Base-by-base conservation (phyloP, 306 rosid species). In the Cucurbita maxima region DNA sequence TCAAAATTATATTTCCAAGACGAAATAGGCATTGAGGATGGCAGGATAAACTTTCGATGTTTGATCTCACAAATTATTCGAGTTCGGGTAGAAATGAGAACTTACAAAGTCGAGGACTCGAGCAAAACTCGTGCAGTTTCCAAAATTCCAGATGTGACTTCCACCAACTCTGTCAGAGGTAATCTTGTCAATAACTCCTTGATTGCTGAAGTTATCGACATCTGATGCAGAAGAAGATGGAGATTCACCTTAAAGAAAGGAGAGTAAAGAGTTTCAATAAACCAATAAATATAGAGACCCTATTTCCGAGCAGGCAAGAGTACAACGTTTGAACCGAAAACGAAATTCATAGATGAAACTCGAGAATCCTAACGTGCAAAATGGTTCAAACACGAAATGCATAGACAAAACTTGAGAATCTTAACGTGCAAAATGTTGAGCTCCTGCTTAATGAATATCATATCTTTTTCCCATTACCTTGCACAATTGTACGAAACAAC, bases 221-320 rank as follows among this genome's bases (percentile, higher is more conserved):
- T 88, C 91, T 67, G 89, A 86, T 62, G 84, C 86, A 64, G 89
- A 86, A 78, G 91, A 86, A 76, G 89, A 88, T 64, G 89, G 95
- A 75, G 90, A 88, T 64, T 88, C 91, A 59, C 89, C 91, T 30
- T 62, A 37, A 48, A 74, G 57, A 45, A 74, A 74, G 10, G 38
- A 30, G 22, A 38, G 41, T 6, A n/a, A 62, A 41, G 10, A 41
- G 52, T 64, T 64, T 4, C 44, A 22, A 57, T 0, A 10, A 57
- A 25, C 8, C 38, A 22, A 57, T 5, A 5, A 58, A 20, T 11
- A 11, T 10, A 10, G 13, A 58, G 40, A 25, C 12, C 41, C 41
- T 59, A 59, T 59, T 58, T 58, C 13, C 62, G 10, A 58, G 62
- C 36, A 56, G 61, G 36, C 30, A 58, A 58, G 41, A 57, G 25